Evolutionary conservation across 208 protist species (phyloP), one percentile per base, ranked within the genome.

Genomic region (Trypanosomatidae sp.): DNA sequence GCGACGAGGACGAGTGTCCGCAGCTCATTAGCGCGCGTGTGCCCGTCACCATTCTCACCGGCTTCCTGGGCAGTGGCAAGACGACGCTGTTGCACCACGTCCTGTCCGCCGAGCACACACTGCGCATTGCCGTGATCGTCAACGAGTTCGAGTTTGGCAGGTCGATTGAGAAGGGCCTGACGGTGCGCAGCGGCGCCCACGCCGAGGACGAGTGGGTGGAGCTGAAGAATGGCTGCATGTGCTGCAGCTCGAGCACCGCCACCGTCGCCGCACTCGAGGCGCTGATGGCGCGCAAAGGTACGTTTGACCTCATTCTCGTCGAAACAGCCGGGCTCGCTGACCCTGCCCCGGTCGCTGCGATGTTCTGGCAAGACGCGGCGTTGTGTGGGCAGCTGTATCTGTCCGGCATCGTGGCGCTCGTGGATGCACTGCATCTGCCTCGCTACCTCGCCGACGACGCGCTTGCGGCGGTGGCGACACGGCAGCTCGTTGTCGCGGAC

Each of bases 171-270:
- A 88, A 94, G 53, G 78, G 76, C n/a, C 51, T 96, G 21, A 77
- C 84, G 3, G 46, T 96, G 22, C 92, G 85, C 33, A 89, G 78
- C 52, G 88, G 86, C 2, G 76, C 94, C 37, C 91, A 96, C 53
- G 52, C 71, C 18, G 94, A 94, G 43, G 88, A 97, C 43, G 92
- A 97, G 65, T 96, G 90, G 81, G 48, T 97, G 13, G 94, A 98
- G 68, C 61, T 97, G 30, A 79, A 80, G 32, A 98, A 97, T 50
- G 95, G 95, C 4, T 97, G 92, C 66, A 88, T 97, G 57, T 97
- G 92, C 57, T 98, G 95, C 71, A 94, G 83, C 1, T 86, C 94
- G 4, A 88, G 93, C 50, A 70, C 74, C 8, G 71, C 92, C 51
- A 86, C 84, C 1, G 79, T 93, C 16, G 56, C 69, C 37, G 82